Evolutionary conservation across 148 eudicot genomes (phyloP).

Genomic region (Chenopodium berlandieri): DNA sequence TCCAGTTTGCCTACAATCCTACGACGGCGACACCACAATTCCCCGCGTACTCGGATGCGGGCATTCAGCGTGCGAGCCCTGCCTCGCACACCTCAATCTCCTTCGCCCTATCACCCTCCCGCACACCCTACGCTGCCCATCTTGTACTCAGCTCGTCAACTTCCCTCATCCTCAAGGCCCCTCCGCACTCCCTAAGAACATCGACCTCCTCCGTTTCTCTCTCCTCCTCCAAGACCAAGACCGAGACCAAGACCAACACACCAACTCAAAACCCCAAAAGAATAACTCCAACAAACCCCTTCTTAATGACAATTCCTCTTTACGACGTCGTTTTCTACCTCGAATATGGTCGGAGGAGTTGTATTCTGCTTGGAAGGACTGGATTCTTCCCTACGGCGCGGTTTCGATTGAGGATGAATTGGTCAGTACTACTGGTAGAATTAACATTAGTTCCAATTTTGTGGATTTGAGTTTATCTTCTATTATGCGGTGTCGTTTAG

Average conservation of each 20-base stretch:
- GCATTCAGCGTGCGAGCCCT: conserved; percentile 65
- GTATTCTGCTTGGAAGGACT: conserved; percentile 53
- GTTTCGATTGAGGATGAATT: conserved; percentile 34
- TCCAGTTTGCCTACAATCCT: conserved; percentile 69
- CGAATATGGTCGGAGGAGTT: conserved; percentile 52
- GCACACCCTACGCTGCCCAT: conserved; percentile 61
- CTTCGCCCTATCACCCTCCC: conserved; percentile 34
- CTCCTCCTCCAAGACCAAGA: conserved; percentile 28
- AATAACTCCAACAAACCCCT: background rate
- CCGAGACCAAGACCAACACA: background rate
- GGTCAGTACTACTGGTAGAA: conserved; percentile 24
- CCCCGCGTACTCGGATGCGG: conserved; percentile 91
- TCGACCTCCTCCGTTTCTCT: conserved; percentile 68
- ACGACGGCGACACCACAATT: conserved; percentile 38
- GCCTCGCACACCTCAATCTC: conserved; percentile 50
- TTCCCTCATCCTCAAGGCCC: conserved; percentile 46
- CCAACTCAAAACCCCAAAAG: background rate
- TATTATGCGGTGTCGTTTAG: conserved; percentile 35
- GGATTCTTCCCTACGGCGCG: conserved; percentile 51
- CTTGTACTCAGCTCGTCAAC: conserved; percentile 67
- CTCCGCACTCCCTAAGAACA: conserved; percentile 72
- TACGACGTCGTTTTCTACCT: conserved; percentile 28
- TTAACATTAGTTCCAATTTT: conserved; percentile 17
- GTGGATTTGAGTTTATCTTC: conserved; percentile 7
- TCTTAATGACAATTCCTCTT: background rate